Conservation (phyloP, 768 basidiomycete genomes). For the Cystofilobasidium macerans region DNA sequence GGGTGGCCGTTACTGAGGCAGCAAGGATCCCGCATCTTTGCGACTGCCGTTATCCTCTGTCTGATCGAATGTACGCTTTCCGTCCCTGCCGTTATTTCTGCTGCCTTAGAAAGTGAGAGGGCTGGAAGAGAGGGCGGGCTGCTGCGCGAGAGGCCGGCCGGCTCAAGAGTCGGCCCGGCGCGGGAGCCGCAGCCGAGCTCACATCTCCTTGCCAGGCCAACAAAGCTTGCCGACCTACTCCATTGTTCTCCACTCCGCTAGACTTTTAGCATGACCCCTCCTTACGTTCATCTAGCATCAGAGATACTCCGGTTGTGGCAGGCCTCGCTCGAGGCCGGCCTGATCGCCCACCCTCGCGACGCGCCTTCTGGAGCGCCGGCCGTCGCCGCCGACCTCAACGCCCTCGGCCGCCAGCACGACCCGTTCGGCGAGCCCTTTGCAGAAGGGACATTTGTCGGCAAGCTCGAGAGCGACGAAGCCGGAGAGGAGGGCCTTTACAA, state of each 20-base stretch:
- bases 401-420: not conserved
- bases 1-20: not conserved
- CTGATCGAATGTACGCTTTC: no score
- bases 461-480: not conserved
- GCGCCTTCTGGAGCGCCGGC: not conserved
- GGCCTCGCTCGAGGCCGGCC: not conserved
- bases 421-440: not conserved
- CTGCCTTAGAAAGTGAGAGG: no score
- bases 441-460: not conserved
- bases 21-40: not conserved
- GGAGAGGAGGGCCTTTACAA: slow-evolving; percentile 16
- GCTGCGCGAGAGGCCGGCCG: no score
- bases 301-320: not conserved
- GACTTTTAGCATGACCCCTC: not conserved
- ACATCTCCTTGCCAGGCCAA: no score
- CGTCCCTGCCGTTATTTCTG: no score
- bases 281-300: not conserved
- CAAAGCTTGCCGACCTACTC: no score
- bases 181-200: no score
- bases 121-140: no score
- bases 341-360: not conserved
- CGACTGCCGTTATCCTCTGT: no score
- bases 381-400: not conserved
- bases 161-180: no score
- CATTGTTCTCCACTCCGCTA: not conserved